phyloP scores from a whole-genome alignment of 1,284 basidiomycete species.

The Trichosporon sp. region DNA sequence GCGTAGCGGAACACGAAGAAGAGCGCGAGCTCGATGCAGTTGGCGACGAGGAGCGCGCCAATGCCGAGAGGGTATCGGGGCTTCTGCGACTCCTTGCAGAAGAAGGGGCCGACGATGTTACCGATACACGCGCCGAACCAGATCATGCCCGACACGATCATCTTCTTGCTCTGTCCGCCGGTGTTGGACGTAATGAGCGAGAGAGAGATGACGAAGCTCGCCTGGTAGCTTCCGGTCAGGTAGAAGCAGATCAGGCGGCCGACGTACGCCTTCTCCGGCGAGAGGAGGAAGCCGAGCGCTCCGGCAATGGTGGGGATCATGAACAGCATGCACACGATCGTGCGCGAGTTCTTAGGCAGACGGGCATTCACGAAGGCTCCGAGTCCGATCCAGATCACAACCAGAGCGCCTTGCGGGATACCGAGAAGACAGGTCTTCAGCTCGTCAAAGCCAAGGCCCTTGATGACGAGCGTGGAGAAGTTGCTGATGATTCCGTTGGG shows the following conservation, averaged over 20 bases:
- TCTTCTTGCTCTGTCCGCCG: conserved; percentile 60
- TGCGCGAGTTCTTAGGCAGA: conserved; percentile 52
- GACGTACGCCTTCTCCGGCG: conserved; percentile 53
- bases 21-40: conserved; percentile 53
- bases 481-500: conserved; percentile 53
- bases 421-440: conserved; percentile 54
- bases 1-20: conserved; percentile 57
- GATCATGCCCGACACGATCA: conserved; percentile 53
- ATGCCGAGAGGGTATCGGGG: conserved; percentile 58
- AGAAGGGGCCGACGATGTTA: conserved; percentile 59
- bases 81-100: conserved; percentile 55
- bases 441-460: conserved; percentile 50
- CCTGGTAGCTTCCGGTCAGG: conserved; percentile 59
- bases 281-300: conserved; percentile 56
- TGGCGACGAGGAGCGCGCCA: conserved; percentile 56
- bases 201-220: conserved; percentile 59
- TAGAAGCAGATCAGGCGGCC: conserved; percentile 62
- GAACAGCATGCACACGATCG: conserved; percentile 48
- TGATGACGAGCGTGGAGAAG: conserved; percentile 54
- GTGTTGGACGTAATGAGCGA: conserved; percentile 60
- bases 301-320: conserved; percentile 57
- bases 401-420: conserved; percentile 54
- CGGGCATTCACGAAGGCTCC: conserved; percentile 50
- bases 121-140: conserved; percentile 55
- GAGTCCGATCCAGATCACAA: conserved; percentile 51